phyloP scores from a whole-genome alignment of 768 basidiomycete genomes.

The Fomitopsis serialis region DNA sequence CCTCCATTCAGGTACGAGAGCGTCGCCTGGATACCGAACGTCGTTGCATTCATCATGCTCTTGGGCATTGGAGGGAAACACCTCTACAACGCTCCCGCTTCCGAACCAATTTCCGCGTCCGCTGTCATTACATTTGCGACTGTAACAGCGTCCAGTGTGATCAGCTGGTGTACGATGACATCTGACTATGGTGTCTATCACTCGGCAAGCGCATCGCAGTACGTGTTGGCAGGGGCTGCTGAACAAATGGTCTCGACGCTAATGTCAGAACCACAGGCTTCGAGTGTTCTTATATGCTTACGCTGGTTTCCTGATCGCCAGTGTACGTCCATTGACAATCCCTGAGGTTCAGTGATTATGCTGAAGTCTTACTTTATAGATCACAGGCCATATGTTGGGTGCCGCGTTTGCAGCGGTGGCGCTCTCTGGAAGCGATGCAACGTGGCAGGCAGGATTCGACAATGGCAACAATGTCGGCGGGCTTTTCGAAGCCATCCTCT shows the following conservation, averaged over 20 bases:
- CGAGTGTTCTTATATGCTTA: constrained; percentile 43
- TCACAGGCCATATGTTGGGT: constrained; percentile 38
- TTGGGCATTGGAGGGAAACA: constrained; percentile 33
- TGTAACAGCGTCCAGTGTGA: constrained; percentile 36
- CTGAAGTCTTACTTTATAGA: constrained; percentile 15
- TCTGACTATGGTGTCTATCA: constrained; percentile 48
- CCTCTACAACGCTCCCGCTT: constrained; percentile 19
- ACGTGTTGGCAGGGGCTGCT: not conserved
- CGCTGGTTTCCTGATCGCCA: constrained; percentile 37
- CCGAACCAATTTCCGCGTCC: constrained; percentile 26
- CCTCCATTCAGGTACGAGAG: constrained; percentile 27
- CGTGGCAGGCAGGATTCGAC: constrained; percentile 36
- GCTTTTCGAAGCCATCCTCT: constrained; percentile 33
- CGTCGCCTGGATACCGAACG: constrained; percentile 34
- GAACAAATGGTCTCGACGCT: not conserved
- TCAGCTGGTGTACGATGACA: constrained; percentile 39
- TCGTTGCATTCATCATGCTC: constrained; percentile 33
- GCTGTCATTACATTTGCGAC: constrained; percentile 39
- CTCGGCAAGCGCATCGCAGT: constrained; percentile 25
- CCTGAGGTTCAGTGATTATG: not conserved
- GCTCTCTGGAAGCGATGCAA: constrained; percentile 22
- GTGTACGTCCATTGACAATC: constrained; percentile 24
- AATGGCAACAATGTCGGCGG: constrained; percentile 37
- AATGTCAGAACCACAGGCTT: constrained; percentile 15
- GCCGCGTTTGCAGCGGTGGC: constrained; percentile 41